These are phyloP conservation scores for Rhodamnia argentea DNA, from an alignment of 345 rosid genomes.

Conservation along the genomic window DNA sequence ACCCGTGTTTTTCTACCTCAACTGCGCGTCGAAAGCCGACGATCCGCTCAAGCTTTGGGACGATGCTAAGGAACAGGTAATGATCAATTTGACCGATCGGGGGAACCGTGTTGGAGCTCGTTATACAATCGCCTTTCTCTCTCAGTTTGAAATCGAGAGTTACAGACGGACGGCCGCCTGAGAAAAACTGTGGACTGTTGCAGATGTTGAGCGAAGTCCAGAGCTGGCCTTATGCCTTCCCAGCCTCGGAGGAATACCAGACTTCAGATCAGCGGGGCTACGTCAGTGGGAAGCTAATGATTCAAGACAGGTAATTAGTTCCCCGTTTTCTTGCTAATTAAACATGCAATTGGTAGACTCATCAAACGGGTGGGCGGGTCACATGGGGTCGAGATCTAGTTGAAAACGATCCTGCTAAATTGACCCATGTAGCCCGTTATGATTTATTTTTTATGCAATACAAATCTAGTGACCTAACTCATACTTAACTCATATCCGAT, in stretches of 20 bases:
- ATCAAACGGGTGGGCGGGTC: too few relatives aligned
- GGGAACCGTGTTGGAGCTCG: not conserved
- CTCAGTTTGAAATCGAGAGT: not conserved
- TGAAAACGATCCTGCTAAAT: too few relatives aligned
- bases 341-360: too few relatives aligned
- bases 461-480: too few relatives aligned
- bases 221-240: conserved; percentile 77
- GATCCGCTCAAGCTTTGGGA: conserved; percentile 54
- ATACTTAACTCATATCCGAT: too few relatives aligned
- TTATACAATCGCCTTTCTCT: not conserved
- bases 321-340: not conserved
- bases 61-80: conserved; percentile 74
- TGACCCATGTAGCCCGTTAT: too few relatives aligned
- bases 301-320: conserved; percentile 43
- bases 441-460: too few relatives aligned
- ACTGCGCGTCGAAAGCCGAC: conserved; percentile 18
- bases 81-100: not conserved
- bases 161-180: not conserved
- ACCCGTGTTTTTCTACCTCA: conserved; percentile 67
- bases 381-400: too few relatives aligned
- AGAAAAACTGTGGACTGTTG: not conserved
- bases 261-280: conserved; percentile 40
- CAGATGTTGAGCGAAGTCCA: conserved; percentile 55
- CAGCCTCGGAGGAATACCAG: conserved; percentile 58
- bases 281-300: conserved; percentile 46